These are phyloP conservation scores for Backusella tuberculispora DNA, from an alignment of 192 early-diverging fungal species.

Conservation along the genomic window DNA sequence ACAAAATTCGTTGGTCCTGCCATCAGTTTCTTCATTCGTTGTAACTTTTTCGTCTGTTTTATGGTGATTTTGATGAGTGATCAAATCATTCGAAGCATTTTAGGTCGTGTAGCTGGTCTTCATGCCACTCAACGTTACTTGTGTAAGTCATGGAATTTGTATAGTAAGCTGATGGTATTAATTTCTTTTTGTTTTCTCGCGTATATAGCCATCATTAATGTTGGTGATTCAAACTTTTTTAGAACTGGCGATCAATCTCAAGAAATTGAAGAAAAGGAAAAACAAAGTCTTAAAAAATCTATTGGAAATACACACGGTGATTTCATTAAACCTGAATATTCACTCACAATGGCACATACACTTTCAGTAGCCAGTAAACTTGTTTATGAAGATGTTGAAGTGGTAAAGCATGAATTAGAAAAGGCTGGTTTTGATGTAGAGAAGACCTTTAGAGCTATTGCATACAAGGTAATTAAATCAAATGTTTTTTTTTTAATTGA, in stretches of 20 bases:
- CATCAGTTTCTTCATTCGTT: slow-evolving; percentile 30
- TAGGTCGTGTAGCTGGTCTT: slow-evolving; percentile 34
- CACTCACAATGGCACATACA: slow-evolving; percentile 50
- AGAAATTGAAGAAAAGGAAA: slow-evolving; percentile 10
- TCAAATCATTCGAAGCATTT: slow-evolving; percentile 24
- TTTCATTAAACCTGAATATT: slow-evolving; percentile 47
- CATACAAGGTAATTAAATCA: slow-evolving; percentile 48
- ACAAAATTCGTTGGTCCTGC: slow-evolving; percentile 32
- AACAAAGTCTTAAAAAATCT: not conserved
- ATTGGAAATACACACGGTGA: slow-evolving; percentile 7
- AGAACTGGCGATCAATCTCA: slow-evolving; percentile 19
- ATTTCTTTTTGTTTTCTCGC: not conserved
- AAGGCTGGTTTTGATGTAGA: slow-evolving; percentile 53
- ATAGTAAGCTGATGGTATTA: not conserved
- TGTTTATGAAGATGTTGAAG: slow-evolving; percentile 54
- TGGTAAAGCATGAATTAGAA: slow-evolving; percentile 55
- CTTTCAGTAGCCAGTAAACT: slow-evolving; percentile 54
- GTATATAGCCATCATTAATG: slow-evolving; percentile 40
- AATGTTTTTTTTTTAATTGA: not conserved
- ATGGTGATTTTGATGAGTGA: slow-evolving; percentile 32
- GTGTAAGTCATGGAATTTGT: slow-evolving; percentile 25
- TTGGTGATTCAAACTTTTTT: slow-evolving; percentile 36
- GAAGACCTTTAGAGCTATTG: slow-evolving; percentile 54
- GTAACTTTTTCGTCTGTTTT: slow-evolving; percentile 40
- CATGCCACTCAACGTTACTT: slow-evolving; percentile 33